Evolutionary conservation across 306 rosid genomes (phyloP).

Genomic region (Argentina anserina): DNA sequence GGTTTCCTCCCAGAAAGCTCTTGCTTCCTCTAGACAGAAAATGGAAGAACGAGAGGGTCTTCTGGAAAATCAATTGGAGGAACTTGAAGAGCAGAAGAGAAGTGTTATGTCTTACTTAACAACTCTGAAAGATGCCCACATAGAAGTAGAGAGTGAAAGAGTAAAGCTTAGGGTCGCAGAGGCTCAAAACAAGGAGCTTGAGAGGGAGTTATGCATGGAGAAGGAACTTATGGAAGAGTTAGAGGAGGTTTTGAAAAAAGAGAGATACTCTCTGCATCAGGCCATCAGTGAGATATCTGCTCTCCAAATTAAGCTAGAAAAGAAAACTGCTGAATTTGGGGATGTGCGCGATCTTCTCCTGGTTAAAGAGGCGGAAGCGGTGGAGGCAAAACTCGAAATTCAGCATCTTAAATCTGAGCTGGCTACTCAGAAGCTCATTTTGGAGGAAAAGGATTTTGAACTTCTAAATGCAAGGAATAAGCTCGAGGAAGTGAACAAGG

Average conservation of each 20-base stretch:
- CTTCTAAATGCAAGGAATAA: constrained; percentile 69
- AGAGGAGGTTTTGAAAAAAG: constrained; percentile 60
- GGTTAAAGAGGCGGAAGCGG: constrained; percentile 59
- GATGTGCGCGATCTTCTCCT: constrained; percentile 47
- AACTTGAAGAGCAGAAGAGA: constrained; percentile 62
- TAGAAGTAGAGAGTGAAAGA: constrained; percentile 75
- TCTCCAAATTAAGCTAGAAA: constrained; percentile 53
- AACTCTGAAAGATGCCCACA: constrained; percentile 59
- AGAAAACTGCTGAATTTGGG: constrained; percentile 41
- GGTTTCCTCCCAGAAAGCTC: constrained; percentile 82
- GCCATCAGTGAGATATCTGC: constrained; percentile 53
- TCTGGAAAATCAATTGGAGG: constrained; percentile 52
- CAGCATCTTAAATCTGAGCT: constrained; percentile 73
- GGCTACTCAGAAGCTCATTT: constrained; percentile 57
- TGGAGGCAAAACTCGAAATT: constrained; percentile 78
- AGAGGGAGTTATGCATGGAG: constrained; percentile 47
- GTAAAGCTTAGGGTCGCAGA: constrained; percentile 55
- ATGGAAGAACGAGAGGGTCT: constrained; percentile 73
- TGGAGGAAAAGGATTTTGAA: constrained; percentile 81
- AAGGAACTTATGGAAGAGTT: constrained; percentile 57
- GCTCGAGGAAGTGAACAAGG: constrained; percentile 53
- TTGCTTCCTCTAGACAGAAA: constrained; percentile 59
- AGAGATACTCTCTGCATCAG: constrained; percentile 56
- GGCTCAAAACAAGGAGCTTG: constrained; percentile 63
- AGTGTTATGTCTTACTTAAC: constrained; percentile 58